These are phyloP conservation scores for Brasenia schreberi DNA, from an alignment of 164 flowering plant genomes.

Conservation along the genomic window DNA sequence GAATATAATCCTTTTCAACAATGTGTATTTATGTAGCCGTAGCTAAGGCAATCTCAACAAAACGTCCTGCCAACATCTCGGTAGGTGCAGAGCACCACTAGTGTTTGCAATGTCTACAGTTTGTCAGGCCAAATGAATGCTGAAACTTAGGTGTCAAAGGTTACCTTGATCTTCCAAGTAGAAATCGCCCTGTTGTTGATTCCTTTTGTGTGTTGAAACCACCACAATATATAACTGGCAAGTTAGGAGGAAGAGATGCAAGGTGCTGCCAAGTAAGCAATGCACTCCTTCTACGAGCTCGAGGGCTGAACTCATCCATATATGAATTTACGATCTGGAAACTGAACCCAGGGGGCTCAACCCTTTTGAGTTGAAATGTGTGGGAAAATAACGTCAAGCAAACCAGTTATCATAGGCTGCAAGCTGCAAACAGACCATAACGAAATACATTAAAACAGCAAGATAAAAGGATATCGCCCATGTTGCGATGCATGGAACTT, in stretches of 20 bases:
- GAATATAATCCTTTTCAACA: too few species aligned
- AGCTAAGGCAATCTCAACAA: too few species aligned
- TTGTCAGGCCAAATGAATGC: neutral
- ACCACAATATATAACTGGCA: slow-evolving; percentile 94
- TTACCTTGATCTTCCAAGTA: slow-evolving; percentile 95
- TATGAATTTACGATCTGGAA: slow-evolving; percentile 90
- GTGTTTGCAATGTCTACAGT: too few species aligned
- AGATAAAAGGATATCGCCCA: slow-evolving; percentile 88
- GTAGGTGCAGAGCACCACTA: too few species aligned
- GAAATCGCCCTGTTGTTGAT: slow-evolving; percentile 91
- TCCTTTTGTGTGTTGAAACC: slow-evolving; percentile 95
- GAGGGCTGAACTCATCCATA: slow-evolving; percentile 85
- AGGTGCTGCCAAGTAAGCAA: slow-evolving; percentile 97
- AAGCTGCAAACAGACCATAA: neutral
- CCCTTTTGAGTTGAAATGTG: slow-evolving; percentile 95
- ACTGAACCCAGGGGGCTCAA: slow-evolving; percentile 89
- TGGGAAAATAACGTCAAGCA: slow-evolving; percentile 62
- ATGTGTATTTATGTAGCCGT: too few species aligned
- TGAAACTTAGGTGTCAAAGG: neutral
- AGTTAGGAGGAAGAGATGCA: slow-evolving; percentile 89
- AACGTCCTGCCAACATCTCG: too few species aligned
- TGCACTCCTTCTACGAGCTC: slow-evolving; percentile 93
- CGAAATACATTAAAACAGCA: neutral
- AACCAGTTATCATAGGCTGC: slow-evolving; percentile 9
- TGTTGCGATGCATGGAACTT: slow-evolving; percentile 82